A percentile compares a stretch with the other conserved stretches of the same genome.
Conservation (phyloP, 1,284 basidiomycete genomes). For the Anthracocystis setariae region DNA sequence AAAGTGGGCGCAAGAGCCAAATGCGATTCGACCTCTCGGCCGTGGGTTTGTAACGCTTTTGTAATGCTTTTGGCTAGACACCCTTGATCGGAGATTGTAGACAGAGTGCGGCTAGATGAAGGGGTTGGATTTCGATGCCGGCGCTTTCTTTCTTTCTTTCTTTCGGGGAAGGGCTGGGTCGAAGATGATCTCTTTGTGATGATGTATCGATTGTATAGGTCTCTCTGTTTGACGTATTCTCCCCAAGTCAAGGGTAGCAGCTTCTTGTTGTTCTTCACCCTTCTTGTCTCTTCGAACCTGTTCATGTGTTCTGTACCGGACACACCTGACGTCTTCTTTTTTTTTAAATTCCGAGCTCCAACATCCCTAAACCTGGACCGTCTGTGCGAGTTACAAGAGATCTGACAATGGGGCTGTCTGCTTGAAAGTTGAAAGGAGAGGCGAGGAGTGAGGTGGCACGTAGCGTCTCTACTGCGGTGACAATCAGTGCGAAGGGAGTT, state of each 20-base stretch:
- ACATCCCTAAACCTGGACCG: not conserved
- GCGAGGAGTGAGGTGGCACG: too few relatives aligned
- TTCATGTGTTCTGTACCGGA: not conserved
- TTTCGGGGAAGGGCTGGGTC: not conserved
- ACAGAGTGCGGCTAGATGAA: too few relatives aligned
- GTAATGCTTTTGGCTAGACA: too few relatives aligned
- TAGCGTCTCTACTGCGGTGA: too few relatives aligned
- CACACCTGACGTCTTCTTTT: not conserved
- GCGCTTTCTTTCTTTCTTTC: too few relatives aligned
- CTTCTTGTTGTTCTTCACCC: not conserved
- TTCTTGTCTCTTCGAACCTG: not conserved
- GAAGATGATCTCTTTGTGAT: not conserved
- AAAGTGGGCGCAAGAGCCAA: constrained; percentile 3
- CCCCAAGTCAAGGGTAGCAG: not conserved
- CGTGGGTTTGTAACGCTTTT: too few relatives aligned
- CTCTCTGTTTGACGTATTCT: not conserved
- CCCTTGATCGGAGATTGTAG: too few relatives aligned
- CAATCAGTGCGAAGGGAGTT: too few relatives aligned
- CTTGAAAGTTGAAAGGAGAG: too few relatives aligned
- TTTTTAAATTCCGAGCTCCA: constrained; percentile 1
- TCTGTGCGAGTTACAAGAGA: not conserved
- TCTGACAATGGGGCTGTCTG: too few relatives aligned
- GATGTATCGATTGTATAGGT: not conserved
- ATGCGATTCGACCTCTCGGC: too few relatives aligned
- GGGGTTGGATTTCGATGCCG: too few relatives aligned